These are phyloP conservation scores for Annulohypoxylon moriforme DNA, from an alignment of 495 filamentous ascomycete genomes.

Conservation along the genomic window DNA sequence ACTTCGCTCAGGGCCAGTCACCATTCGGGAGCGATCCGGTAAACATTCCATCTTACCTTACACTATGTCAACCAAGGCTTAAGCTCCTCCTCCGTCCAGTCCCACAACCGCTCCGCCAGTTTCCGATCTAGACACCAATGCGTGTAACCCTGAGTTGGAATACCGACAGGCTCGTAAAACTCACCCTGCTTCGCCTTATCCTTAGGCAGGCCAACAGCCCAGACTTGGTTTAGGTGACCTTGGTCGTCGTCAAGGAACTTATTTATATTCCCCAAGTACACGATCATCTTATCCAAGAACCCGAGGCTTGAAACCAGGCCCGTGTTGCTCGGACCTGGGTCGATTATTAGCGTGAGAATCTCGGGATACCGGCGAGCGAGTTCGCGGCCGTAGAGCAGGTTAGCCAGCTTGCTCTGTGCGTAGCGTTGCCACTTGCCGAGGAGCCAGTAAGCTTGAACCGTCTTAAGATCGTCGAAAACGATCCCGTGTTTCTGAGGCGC, in stretches of 20 bases:
- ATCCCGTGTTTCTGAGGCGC: constrained; percentile 49
- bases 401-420: constrained; percentile 72
- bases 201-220: constrained; percentile 52
- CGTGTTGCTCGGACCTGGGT: constrained; percentile 72
- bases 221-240: constrained; percentile 69
- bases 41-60: neutral
- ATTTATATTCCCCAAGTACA: constrained; percentile 36
- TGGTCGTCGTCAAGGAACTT: constrained; percentile 35
- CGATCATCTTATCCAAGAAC: constrained; percentile 37
- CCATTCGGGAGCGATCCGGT: constrained; percentile 9
- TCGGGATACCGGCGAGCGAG: constrained; percentile 67
- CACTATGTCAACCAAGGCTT: constrained; percentile 3
- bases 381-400: constrained; percentile 68
- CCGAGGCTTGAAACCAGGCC: constrained; percentile 53
- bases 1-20: constrained; percentile 12
- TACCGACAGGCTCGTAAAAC: constrained; percentile 34
- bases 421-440: constrained; percentile 63
- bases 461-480: constrained; percentile 52
- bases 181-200: constrained; percentile 24
- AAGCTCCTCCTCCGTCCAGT: constrained; percentile 66
- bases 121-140: constrained; percentile 56
- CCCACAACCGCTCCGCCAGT: constrained; percentile 64
- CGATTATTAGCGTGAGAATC: constrained; percentile 66
- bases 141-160: constrained; percentile 8
- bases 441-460: constrained; percentile 44